Percentiles rank a stretch among this genome's conserved stretches.
Conservation (phyloP, 441 rosid genomes). For the Croton setiger region DNA sequence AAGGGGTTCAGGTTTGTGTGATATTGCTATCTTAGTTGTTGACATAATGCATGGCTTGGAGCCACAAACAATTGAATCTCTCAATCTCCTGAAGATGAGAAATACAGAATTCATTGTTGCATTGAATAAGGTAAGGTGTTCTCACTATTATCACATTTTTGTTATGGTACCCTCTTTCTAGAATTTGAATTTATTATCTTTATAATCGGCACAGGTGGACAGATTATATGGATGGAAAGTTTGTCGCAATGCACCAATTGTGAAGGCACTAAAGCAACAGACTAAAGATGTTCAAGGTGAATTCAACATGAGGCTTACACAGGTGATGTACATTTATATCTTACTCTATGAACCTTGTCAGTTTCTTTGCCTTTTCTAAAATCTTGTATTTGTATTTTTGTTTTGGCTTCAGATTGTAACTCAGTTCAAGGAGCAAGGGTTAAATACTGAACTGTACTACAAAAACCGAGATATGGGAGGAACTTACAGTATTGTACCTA, state of each 20-base stretch:
- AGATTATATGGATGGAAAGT: conserved; percentile 91
- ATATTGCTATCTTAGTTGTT: conserved; percentile 95
- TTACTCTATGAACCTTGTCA: neutral
- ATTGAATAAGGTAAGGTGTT: conserved; percentile 66
- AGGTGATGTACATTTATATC: conserved; percentile 32
- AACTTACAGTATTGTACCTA: conserved; percentile 85
- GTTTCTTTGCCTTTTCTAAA: conserved; percentile 6
- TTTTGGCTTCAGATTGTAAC: conserved; percentile 56
- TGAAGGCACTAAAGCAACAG: conserved; percentile 75
- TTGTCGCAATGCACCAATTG: conserved; percentile 73
- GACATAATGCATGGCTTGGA: conserved; percentile 97
- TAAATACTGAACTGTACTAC: conserved; percentile 92
- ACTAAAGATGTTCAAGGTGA: conserved; percentile 66
- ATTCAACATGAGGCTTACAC: conserved; percentile 67
- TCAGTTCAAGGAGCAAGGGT: conserved; percentile 87
- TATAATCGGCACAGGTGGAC: conserved; percentile 63
- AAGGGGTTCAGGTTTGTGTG: conserved; percentile 94
- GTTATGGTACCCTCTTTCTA: neutral
- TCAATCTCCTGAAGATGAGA: conserved; percentile 85
- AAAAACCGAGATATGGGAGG: conserved; percentile 87
- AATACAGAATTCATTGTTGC: conserved; percentile 93
- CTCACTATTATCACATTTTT: neutral
- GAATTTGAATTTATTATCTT: conserved; percentile 7
- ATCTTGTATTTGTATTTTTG: conserved; percentile 18
- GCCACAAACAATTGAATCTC: conserved; percentile 96